These are phyloP conservation scores for Collybia mongolica DNA, from an alignment of 768 basidiomycete species.

Conservation along the genomic window DNA sequence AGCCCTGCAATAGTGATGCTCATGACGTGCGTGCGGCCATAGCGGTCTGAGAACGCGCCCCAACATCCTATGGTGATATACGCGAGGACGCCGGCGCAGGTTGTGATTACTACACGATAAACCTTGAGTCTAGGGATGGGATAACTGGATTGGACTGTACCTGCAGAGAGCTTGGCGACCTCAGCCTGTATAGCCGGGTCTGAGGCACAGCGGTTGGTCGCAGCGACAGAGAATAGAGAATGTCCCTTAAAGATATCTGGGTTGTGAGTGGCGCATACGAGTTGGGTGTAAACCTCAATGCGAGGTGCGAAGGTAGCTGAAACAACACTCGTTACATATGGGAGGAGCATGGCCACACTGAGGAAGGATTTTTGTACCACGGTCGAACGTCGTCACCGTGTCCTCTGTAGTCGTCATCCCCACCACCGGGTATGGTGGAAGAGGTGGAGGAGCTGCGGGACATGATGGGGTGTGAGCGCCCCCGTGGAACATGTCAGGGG, in stretches of 20 bases:
- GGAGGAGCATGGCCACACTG: conserved; percentile 61
- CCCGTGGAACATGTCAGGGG: too few species aligned
- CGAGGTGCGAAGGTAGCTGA: conserved; percentile 64
- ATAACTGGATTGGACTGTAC: conserved; percentile 27
- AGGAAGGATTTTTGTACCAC: conserved; percentile 78
- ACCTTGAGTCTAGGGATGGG: neutral
- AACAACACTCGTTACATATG: conserved; percentile 54
- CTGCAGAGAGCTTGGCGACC: conserved; percentile 62
- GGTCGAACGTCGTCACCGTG: conserved; percentile 30
- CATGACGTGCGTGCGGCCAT: conserved; percentile 69
- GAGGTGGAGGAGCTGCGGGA: too few species aligned
- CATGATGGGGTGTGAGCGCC: too few species aligned
- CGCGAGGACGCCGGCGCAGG: conserved; percentile 68
- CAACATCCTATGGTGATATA: conserved; percentile 86
- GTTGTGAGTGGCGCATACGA: conserved; percentile 67
- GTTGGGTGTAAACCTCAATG: conserved; percentile 71
- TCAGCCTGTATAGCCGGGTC: conserved; percentile 77
- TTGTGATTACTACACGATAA: conserved; percentile 50
- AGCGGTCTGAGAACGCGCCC: conserved; percentile 81
- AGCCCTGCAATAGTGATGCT: conserved; percentile 60
- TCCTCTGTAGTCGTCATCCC: too few species aligned
- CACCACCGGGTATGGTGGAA: too few species aligned
- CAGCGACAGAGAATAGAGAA: neutral
- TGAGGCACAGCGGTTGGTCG: conserved; percentile 44
- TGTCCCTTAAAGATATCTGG: conserved; percentile 47